Evolutionary conservation across 2,329 filamentous ascomycete species (phyloP).

Genomic region (Fusarium protoensiforme): DNA sequence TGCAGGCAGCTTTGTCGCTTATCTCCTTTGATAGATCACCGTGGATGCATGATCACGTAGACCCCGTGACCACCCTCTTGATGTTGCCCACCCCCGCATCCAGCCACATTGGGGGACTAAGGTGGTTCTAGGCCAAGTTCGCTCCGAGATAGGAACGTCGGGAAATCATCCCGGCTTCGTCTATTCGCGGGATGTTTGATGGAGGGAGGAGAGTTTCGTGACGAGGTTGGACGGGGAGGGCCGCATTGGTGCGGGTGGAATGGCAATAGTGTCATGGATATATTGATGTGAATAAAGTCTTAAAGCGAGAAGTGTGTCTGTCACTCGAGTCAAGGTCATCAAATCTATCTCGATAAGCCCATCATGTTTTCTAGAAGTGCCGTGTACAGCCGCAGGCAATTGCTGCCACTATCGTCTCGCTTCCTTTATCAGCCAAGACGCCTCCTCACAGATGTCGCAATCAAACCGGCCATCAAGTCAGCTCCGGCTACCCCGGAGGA

Average conservation of each 20-base stretch:
- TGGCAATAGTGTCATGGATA: not conserved
- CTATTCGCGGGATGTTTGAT: not conserved
- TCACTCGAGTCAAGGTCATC: not conserved
- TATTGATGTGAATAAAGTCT: not conserved
- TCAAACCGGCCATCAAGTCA: slow-evolving; percentile 18
- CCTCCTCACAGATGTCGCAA: slow-evolving; percentile 9
- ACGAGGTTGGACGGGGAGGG: not conserved
- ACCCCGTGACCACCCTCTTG: slow-evolving; percentile 19
- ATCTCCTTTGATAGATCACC: slow-evolving; percentile 10
- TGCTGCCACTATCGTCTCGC: not conserved
- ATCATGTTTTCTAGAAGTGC: slow-evolving; percentile 15
- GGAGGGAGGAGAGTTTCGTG: not conserved
- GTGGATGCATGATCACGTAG: slow-evolving; percentile 12
- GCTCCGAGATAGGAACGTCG: slow-evolving; percentile 17
- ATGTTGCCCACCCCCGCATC: not conserved
- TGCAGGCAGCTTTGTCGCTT: not conserved
- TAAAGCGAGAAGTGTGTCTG: not conserved
- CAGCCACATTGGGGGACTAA: slow-evolving; percentile 10
- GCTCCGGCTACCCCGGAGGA: not conserved
- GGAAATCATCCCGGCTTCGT: not conserved
- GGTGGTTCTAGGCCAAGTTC: slow-evolving; percentile 1
- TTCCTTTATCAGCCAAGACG: not conserved
- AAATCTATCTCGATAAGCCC: not conserved
- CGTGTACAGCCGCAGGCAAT: not conserved
- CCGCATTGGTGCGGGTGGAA: not conserved